A percentile compares a stretch with the other conserved stretches of the same genome.
phyloP scores from a whole-genome alignment of 495 filamentous ascomycete genomes.

The Hypoxylon rickii region DNA sequence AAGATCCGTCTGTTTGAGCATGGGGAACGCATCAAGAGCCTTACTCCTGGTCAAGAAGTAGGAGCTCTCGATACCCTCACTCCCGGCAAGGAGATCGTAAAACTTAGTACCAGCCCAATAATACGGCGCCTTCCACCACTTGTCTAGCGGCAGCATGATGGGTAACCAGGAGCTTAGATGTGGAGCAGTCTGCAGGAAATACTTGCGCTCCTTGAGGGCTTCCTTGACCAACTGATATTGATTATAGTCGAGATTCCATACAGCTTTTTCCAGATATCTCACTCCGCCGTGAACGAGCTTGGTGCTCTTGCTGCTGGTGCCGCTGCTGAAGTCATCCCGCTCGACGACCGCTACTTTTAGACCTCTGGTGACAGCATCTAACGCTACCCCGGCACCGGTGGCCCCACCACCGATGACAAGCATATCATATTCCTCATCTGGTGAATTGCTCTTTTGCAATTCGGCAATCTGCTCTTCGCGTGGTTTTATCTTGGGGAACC shows the following conservation, averaged over 20 bases:
- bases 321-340: constrained; percentile 89
- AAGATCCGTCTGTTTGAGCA: constrained; percentile 85
- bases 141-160: constrained; percentile 95
- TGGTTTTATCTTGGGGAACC: constrained; percentile 77
- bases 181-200: constrained; percentile 94
- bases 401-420: constrained; percentile 91
- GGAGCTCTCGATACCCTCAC: constrained; percentile 94
- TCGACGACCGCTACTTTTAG: constrained; percentile 95
- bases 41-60: constrained; percentile 96
- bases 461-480: constrained; percentile 68
- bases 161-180: constrained; percentile 94
- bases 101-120: constrained; percentile 96
- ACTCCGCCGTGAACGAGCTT: constrained; percentile 98
- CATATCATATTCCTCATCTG: constrained; percentile 73
- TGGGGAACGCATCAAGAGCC: constrained; percentile 95
- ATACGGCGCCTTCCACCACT: constrained; percentile 97
- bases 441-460: constrained; percentile 51
- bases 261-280: constrained; percentile 93
- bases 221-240: constrained; percentile 94
- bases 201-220: constrained; percentile 93
- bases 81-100: constrained; percentile 92
- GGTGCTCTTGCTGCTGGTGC: constrained; percentile 95
- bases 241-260: constrained; percentile 94
- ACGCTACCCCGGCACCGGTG: constrained; percentile 88
- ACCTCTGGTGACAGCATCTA: constrained; percentile 92